Base-by-base conservation (phyloP, 805 yeast species). In the Ogataea dorogensis region DNA sequence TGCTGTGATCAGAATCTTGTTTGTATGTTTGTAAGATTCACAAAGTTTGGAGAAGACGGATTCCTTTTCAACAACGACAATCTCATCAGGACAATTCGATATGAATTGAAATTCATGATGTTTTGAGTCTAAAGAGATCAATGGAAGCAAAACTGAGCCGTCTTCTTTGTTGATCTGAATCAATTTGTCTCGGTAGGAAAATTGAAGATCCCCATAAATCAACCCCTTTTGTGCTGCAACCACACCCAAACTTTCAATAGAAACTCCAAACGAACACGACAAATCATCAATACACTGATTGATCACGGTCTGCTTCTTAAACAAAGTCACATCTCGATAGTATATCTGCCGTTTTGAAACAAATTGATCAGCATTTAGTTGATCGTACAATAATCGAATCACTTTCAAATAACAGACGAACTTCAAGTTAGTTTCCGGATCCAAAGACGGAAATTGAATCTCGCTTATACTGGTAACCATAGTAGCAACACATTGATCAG, bases 141-240 rank as follows among this genome's bases (percentile, higher is more conserved):
- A 50, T 1, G 79, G 80, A 3, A 74, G 63, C 25, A 75, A 42
- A 3, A 38, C 23, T 25, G 49, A 19, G 5, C 52, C 55, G 8
- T 37, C 26, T 4, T 48, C 23, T 32, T 43, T 42, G 14, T 33
- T 30, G 12, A 50, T 17, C 23, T 40, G 24, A 7, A 41, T 34
- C 21, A 33, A 42, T 24, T 28, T 31, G 15, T 34, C 44, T 25
- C 44, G 47, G 24, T 42, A 34, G n/a, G 28, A 15, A 21, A 62
- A 37, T 1, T 28, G 17, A 5, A 69, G 25, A 28, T 67, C 57
- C 1, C 73, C 77, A 45, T 45, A 73, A 13, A 79, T 50, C 17
- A 77, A 54, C 0, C 86, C 85, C 47, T 77, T 79, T 26, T 73
- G 80, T 5, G 77, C 63, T 1, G 82, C 74, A 6, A 62, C 62